Percentiles rank a stretch among this genome's conserved stretches.
These are phyloP conservation scores for Fomes fomentarius DNA, from an alignment of 1,284 basidiomycete species.

Conservation along the genomic window DNA sequence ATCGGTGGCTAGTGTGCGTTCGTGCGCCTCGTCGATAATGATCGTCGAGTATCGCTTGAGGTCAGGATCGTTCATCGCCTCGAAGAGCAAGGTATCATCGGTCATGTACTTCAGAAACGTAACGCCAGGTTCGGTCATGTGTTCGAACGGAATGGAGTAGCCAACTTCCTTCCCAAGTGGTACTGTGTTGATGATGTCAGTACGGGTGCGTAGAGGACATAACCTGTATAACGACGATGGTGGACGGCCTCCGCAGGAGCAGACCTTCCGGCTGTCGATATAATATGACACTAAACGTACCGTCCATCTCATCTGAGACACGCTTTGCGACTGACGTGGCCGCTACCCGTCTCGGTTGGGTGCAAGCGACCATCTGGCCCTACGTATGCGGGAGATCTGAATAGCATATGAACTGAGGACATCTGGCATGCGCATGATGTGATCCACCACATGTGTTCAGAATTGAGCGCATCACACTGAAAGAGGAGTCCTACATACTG, in stretches of 20 bases:
- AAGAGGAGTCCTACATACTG: too few species aligned
- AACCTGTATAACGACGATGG: too few species aligned
- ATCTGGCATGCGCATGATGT: conserved; percentile 38
- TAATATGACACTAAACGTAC: too few species aligned
- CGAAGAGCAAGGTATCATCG: conserved; percentile 95
- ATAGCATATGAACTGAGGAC: conserved; percentile 95
- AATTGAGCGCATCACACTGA: too few species aligned
- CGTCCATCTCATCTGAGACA: conserved; percentile 98
- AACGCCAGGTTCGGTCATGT: conserved; percentile 90
- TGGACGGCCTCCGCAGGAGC: too few species aligned
- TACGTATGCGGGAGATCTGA: conserved; percentile 89
- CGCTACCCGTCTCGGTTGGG: conserved; percentile 95
- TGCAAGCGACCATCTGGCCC: conserved; percentile 94
- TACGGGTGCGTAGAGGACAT: too few species aligned
- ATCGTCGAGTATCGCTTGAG: conserved; percentile 93
- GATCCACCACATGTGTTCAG: conserved; percentile 15
- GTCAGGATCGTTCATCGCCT: conserved; percentile 96
- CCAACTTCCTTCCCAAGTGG: conserved; percentile 93
- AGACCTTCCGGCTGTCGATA: too few species aligned
- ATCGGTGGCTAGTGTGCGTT: conserved; percentile 97
- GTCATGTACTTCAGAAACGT: conserved; percentile 99
- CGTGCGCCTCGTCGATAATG: conserved; percentile 99
- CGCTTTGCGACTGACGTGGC: conserved; percentile 99
- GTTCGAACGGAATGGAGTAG: conserved; percentile 99
- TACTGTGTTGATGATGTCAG: conserved; percentile 49